Conservation (phyloP, 768 basidiomycete genomes). For the Hericium coralloides region DNA sequence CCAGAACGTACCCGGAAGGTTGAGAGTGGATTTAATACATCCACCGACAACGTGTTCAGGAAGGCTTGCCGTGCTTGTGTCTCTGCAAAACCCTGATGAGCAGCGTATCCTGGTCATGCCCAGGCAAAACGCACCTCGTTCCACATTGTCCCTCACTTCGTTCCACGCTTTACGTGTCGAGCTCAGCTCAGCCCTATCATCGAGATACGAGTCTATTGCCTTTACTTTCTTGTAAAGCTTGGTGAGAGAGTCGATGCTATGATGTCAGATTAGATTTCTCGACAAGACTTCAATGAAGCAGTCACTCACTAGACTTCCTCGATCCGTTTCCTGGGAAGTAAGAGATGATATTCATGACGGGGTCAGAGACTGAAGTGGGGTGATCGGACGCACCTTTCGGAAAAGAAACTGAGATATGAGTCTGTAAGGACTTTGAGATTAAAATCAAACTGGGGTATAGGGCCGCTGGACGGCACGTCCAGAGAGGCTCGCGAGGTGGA, state of each 20-base stretch:
- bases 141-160: conserved; percentile 79
- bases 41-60: conserved; percentile 54
- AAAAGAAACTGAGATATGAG: conserved; percentile 77
- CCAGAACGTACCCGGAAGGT: conserved; percentile 46
- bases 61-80: conserved; percentile 77
- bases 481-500: conserved; percentile 1
- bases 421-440: conserved; percentile 64
- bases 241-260: conserved; percentile 64
- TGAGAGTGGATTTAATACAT: conserved; percentile 65
- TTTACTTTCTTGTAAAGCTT: conserved; percentile 66
- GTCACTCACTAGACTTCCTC: conserved; percentile 74
- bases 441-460: conserved; percentile 61
- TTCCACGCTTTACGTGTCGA: conserved; percentile 69
- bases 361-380: conserved; percentile 8
- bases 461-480: conserved; percentile 24
- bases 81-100: conserved; percentile 38
- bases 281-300: too few species aligned
- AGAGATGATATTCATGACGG: conserved; percentile 1
- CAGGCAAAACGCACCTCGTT: conserved; percentile 46
- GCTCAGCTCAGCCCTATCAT: conserved; percentile 59
- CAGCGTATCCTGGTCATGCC: neutral
- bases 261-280: too few species aligned
- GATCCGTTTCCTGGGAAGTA: conserved; percentile 53
- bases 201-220: conserved; percentile 59
- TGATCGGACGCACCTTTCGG: conserved; percentile 56